Base-by-base conservation (phyloP, 2,329 filamentous ascomycete species). In the Xylaria digitata region DNA sequence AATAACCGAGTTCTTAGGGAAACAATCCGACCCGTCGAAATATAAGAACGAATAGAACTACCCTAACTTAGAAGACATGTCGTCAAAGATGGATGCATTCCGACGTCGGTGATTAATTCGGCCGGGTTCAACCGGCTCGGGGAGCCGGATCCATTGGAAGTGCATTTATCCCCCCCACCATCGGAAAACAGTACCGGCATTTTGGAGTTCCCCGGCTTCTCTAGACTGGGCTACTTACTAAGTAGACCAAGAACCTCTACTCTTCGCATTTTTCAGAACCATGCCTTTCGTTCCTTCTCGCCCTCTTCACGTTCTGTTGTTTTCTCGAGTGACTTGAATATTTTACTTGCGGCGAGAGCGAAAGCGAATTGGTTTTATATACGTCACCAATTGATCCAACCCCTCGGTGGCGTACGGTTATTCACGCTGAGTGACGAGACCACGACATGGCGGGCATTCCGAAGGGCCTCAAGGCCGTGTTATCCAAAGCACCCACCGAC, bases 401-500 rank as follows among this genome's bases (percentile, higher is more conserved):
- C 9, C 19, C 23, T 34, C 9, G 34, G 11, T 15, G 34, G 23
- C 32, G 19, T 13, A 54, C 34, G 21, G 34, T 37, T 37, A 37
- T 6, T 34, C 23, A 13, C 21, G 7, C 19, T 15, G 17, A 19
- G 32, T 3, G 26, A n/a, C 17, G 26, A n/a, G n/a, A 45, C 17
- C 7, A 42, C 37, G 34, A 34, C 70, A 79, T 66, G 62, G 53
- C 62, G 37, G 53, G 54, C 26, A 32, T 88, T 56, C 85, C 86
- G 30, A 87, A 87, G 76, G 93, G 93, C 75, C 84, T 95, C 70
- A 88, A 89, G 72, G 87, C 90, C 75, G 89, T 97, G 73, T 89
- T 97, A 67, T 82, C 89, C 75, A 97, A 96, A 80, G 82, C 89
- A 26, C 91, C 93, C 46, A 87, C 89, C 71, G 94, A 97, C 81